Base-by-base conservation (phyloP, 805 yeast species). In the Ogataea siamensis region DNA sequence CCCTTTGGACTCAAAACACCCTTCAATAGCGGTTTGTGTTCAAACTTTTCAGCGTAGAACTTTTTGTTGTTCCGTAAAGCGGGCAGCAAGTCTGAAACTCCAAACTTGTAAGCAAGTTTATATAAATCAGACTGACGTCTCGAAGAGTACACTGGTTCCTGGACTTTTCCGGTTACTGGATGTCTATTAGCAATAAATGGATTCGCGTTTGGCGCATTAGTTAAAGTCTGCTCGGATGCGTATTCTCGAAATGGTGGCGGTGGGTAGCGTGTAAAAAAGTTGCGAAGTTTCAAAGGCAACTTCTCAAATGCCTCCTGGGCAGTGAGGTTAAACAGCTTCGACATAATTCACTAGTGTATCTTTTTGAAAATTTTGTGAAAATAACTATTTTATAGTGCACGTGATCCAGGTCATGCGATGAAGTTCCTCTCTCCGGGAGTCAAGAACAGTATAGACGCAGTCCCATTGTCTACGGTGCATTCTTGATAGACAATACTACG, bases 151-250 rank as follows among this genome's bases (percentile, higher is more conserved):
- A 78, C 71, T 17, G 97, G 86, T 42, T 78, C 77, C 53, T 86
- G 94, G 66, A 80, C 77, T 50, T 66, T 70, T n/a, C 83, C 76
- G 15, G 94, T 87, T 15, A 83, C 75, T 14, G 94, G 87, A 60
- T 88, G 88, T 54, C 74, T 83, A 61, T 87, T 88, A 16, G 95
- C 82, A 39, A 87, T 62, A 61, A 89, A 89, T 37, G 97, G 97
- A 62, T 89, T 89, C 50, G 88, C 84, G 43, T 76, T 74, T 15
- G 75, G 71, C 33, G 87, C 89, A 33, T 64, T 66, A 15, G 85
- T 79, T 19, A 76, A 65, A 2, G 85, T 75, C 35, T 95, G 83
- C 45, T 70, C 72, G 2, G 70, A 63, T 5, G 86, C 68, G 60
- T 87, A 89, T 49, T 72, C 58, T 13, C 74, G 73, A 62, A 77